Evolutionary conservation across 345 rosid species (phyloP), one percentile per base, ranked within the genome.

Genomic region (Aquilaria sinensis): DNA sequence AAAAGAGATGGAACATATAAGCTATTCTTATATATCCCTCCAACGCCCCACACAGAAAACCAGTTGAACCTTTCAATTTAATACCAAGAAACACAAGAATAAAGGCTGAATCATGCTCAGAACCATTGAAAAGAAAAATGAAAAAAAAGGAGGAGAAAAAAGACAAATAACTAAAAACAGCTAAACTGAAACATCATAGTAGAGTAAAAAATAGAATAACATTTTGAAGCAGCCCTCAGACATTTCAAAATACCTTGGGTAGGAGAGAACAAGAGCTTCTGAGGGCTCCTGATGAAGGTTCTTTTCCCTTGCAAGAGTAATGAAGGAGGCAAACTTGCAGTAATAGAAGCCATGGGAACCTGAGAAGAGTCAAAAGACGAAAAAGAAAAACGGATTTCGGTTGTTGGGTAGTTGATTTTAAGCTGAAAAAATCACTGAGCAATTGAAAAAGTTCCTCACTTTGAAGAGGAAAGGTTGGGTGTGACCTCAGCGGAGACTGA

Each of bases 291-390:
- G 78, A 73, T 77, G 74, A 67, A 72, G 61, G 77, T 70, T 64
- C 67, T 77, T 65, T 81, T 75, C 51, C 66, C 77, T 16, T 66
- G 75, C 10, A 77, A 67, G 69, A 74, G 29, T 60, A 85, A 70
- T 68, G 80, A 71, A 4, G 88, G 67, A 66, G 77, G 71, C 69
- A 82, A 67, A 67, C 23, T 70, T 51, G 85, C 78, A 64, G 78
- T 48, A n/a, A 87, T 54, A 10, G 92, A 82, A 78, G 90, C 85
- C 97, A 85, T 87, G 45, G 29, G 31, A 9, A 70, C 62, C 76
- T 68, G 70, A 15, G 64, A 62, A 29, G 10, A 13, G 31, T 5
- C 60, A 11, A 31, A 37, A 30, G 29, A 3, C 37, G 11, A 1
- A 23, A 41, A 48, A 37, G n/a, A 29, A 37, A 29, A 30, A 54